Evolutionary conservation across 345 rosid genomes (phyloP).

Genomic region (Alliaria petiolata): DNA sequence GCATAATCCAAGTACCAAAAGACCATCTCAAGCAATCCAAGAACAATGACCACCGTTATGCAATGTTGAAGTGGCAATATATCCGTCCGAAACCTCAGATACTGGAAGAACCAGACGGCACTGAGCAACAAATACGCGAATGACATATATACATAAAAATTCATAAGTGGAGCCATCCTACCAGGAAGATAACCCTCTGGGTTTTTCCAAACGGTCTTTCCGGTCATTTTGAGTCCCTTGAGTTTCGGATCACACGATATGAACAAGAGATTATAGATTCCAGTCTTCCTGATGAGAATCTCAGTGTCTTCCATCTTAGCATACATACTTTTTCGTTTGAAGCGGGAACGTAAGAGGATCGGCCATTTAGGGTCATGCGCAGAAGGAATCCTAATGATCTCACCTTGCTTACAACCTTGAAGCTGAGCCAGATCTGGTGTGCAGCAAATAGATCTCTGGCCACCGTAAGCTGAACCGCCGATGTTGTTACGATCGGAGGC

Average conservation of each 20-base stretch:
- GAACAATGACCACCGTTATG: constrained; percentile 63
- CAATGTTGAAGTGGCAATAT: constrained; percentile 93
- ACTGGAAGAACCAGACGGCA: constrained; percentile 76
- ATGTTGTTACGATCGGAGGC: constrained; percentile 89
- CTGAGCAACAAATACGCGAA: constrained; percentile 66
- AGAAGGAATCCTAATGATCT: constrained; percentile 85
- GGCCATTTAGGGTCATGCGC: constrained; percentile 73
- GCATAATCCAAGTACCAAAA: constrained; percentile 88
- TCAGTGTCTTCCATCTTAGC: constrained; percentile 44
- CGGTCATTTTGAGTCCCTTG: constrained; percentile 72
- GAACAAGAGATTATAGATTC: constrained; percentile 92
- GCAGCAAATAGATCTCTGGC: constrained; percentile 96
- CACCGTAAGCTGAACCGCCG: constrained; percentile 99
- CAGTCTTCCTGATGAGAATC: constrained; percentile 58
- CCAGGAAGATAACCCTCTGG: constrained; percentile 93
- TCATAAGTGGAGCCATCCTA: constrained; percentile 93
- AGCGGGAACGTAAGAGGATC: constrained; percentile 55
- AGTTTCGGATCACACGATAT: constrained; percentile 84
- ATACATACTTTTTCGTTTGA: constrained; percentile 42
- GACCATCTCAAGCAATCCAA: constrained; percentile 88
- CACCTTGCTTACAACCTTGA: constrained; percentile 94
- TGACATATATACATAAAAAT: constrained; percentile 70
- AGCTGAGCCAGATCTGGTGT: constrained; percentile 94
- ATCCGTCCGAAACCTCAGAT: constrained; percentile 73
- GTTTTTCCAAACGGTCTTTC: constrained; percentile 94